Evolutionary conservation across 805 yeast genomes (phyloP).

Genomic region (Maudiozyma pseudohumilis): DNA sequence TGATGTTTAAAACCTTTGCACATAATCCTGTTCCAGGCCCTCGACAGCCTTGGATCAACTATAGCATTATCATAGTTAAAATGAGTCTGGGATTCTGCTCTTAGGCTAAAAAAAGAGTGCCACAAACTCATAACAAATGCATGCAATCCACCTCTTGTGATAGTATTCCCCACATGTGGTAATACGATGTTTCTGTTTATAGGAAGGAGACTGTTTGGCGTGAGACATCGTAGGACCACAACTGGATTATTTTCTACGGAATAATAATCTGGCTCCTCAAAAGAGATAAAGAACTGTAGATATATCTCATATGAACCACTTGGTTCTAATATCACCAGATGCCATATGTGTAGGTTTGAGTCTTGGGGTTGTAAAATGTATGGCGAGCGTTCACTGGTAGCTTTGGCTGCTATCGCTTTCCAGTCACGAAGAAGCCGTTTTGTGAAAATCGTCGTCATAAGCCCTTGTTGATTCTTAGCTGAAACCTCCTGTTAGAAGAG

Average conservation of each 20-base stretch:
- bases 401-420: slow-evolving; percentile 16
- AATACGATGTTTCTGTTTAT: slow-evolving; percentile 20
- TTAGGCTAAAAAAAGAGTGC: slow-evolving; percentile 12
- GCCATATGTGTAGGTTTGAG: slow-evolving; percentile 27
- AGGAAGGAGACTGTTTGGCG: slow-evolving; percentile 23
- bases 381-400: slow-evolving; percentile 1
- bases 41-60: background rate
- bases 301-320: slow-evolving; percentile 15
- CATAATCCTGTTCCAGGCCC: slow-evolving; percentile 27
- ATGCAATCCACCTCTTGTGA: slow-evolving; percentile 15
- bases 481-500: too few species aligned
- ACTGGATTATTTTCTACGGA: slow-evolving; percentile 8
- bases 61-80: background rate
- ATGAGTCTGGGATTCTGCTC: background rate
- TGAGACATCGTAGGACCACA: slow-evolving; percentile 20
- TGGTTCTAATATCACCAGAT: slow-evolving; percentile 19
- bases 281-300: slow-evolving; percentile 14
- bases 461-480: too few species aligned
- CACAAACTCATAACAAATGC: slow-evolving; percentile 17
- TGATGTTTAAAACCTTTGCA: slow-evolving; percentile 18
- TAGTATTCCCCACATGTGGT: slow-evolving; percentile 14
- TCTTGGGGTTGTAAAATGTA: slow-evolving; percentile 27
- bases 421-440: slow-evolving; percentile 26
- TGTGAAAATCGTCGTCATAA: slow-evolving; percentile 13
- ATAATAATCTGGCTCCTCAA: slow-evolving; percentile 2